phyloP scores from a whole-genome alignment of 345 rosid genomes.

The Orychophragmus violaceus region DNA sequence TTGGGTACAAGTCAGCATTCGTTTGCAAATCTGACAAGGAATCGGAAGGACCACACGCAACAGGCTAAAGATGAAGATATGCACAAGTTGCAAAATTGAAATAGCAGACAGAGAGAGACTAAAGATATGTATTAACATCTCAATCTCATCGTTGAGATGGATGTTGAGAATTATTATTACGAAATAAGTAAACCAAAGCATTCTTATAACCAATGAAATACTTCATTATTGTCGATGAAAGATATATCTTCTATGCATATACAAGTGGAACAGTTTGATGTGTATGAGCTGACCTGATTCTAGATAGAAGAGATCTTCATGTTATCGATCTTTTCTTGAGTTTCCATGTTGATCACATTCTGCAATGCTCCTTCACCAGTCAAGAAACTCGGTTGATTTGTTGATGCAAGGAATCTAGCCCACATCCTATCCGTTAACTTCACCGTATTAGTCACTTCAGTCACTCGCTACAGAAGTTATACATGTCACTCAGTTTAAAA shows the following conservation, averaged over 20 bases:
- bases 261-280: slow-evolving; percentile 1
- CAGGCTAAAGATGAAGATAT: background rate
- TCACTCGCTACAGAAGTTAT: slow-evolving; percentile 61
- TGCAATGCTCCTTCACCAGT: slow-evolving; percentile 31
- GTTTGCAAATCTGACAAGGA: slow-evolving; percentile 19
- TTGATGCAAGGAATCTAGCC: slow-evolving; percentile 96
- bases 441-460: slow-evolving; percentile 67
- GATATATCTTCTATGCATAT: background rate
- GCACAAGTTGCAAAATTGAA: slow-evolving; percentile 26
- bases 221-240: background rate
- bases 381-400: slow-evolving; percentile 86
- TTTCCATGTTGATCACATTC: slow-evolving; percentile 32
- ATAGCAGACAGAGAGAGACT: background rate
- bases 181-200: slow-evolving; percentile 6
- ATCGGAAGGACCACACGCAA: slow-evolving; percentile 28
- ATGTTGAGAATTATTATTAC: slow-evolving; percentile 18
- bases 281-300: slow-evolving; percentile 15
- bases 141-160: background rate
- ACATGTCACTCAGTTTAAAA: slow-evolving; percentile 9
- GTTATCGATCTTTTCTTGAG: slow-evolving; percentile 37
- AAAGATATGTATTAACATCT: background rate
- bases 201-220: slow-evolving; percentile 18
- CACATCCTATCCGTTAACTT: slow-evolving; percentile 90
- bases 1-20: slow-evolving; percentile 29
- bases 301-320: slow-evolving; percentile 36